Evolutionary conservation across 176 grass and related monocot genomes (phyloP).

Genomic region (Lolium multiflorum): DNA sequence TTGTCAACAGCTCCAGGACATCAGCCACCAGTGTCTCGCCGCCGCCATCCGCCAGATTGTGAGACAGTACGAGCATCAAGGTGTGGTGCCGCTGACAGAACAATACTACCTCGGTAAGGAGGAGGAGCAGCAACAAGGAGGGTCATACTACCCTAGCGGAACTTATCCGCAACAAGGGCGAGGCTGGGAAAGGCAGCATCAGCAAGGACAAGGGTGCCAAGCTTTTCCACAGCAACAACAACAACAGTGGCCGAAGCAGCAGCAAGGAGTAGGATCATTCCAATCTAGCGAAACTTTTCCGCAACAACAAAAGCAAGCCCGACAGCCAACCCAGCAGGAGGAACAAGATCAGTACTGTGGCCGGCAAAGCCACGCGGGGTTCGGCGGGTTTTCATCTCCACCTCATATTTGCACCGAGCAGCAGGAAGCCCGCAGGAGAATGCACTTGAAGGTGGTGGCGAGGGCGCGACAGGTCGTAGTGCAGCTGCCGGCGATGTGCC

Average conservation of each 20-base stretch:
- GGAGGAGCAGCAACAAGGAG: not conserved
- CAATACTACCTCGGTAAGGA: not conserved
- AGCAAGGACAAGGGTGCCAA: not conserved
- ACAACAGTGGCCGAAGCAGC: not conserved
- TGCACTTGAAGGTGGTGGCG: too few relatives aligned
- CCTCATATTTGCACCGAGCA: too few relatives aligned
- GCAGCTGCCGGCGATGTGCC: too few relatives aligned
- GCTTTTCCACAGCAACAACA: not conserved
- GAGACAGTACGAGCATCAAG: constrained; percentile 30
- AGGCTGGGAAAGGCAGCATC: not conserved
- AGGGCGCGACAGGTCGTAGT: too few relatives aligned
- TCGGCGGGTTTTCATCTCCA: too few relatives aligned
- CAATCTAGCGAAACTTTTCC: too few relatives aligned
- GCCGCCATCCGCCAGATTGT: not conserved
- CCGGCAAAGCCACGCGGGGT: too few relatives aligned
- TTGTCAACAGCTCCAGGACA: not conserved
- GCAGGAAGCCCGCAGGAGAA: too few relatives aligned
- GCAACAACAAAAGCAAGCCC: too few relatives aligned
- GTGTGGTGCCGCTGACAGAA: constrained; percentile 1
- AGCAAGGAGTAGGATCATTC: not conserved
- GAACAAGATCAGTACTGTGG: too few relatives aligned
- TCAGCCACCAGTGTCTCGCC: not conserved
- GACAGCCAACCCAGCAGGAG: too few relatives aligned
- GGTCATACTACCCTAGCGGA: too few relatives aligned
- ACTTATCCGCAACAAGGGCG: not conserved